Evolutionary conservation across 139 green algal genomes (phyloP), one percentile per base, ranked within the genome.

Genomic region (Micractinium sp.): DNA sequence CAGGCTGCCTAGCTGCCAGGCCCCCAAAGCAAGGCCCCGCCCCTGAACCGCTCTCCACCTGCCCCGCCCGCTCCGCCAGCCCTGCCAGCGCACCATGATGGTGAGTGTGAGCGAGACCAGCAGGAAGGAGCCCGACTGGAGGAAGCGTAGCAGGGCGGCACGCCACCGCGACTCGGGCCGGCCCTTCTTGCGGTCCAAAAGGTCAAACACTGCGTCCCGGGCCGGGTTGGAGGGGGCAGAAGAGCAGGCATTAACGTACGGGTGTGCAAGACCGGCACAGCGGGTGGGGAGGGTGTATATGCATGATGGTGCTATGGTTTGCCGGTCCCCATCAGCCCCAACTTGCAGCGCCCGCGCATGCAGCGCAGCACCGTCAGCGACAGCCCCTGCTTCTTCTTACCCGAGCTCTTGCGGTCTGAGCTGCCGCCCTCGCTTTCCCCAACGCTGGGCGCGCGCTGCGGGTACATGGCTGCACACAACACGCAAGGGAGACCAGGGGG

Each of bases 401-500:
- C 83, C 20, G 83, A 87, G 67, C 38, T 69, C 66, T 87, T 87
- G 25, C 83, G 38, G 67, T 87, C 83, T 13, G 74, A 80, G 12
- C 31, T 31, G 20, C 18, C 15, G 0, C 33, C n/a, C 74, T 80
- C 74, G 74, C 74, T 38, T 7, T 38, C 74, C 15, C 19, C 74
- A 29, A 19, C 19, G 33, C 33, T 35, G n/a, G 13, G 33, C 15
- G 74, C n/a, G 20, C 3, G 69, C 69, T 33, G 25, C 25, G 27
- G 15, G 25, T 33, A 27, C 33, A 53, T 14, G 13, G 74, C 74
- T 80, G 74, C 33, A 80, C 14, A 3, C 74, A 16, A 35, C 73
- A 78, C 33, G 74, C 74, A 41, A 41, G 73, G 73, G 74, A 22
- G 67, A 75, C 67, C 67, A 75, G 9, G 31, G 14, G 67, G 67